Base-by-base conservation (phyloP, 768 basidiomycete genomes). In the Calocybe indica region DNA sequence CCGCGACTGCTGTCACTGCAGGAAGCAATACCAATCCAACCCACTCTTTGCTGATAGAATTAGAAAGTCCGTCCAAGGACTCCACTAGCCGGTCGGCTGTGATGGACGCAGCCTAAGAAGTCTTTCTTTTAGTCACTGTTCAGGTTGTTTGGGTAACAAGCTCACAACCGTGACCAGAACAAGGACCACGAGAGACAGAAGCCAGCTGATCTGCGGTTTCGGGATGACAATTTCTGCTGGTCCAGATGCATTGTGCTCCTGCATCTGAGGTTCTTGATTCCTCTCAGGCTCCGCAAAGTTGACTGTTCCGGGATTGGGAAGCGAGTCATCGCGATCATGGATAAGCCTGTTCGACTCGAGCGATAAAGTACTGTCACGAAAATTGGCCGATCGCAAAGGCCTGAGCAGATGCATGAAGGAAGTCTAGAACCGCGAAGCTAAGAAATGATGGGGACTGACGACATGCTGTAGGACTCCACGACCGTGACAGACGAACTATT, bases 11-110 rank as follows among this genome's bases (percentile, higher is more conserved):
- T 32, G 81, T 85, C 36, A 94, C 85, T 12, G 85, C 83, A 3
- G 94, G 94, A 7, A 97, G 75, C 10, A 98, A 61, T 55, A 98
- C 91, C 33, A 97, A 68, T 11, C 84, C 92, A 48, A 94, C 75
- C 83, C 91, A 98, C 62, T 92, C 87, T 53, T 88, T 88, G 58
- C 80, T 85, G 52, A 98, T 79, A 3, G 71, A 72, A 13, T 58
- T 66, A 1, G 85, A 84, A 45, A 95, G 71, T 35, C 80, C 83
- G 59, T 92, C 79, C 79, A 96, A 90, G 6, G 87, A 83, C 58
- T 80, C 82, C 6, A 97, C 92, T 11, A 97, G 71, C 65, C 72
- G 74, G 39, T 83, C 82, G 1, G 80, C 80, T 6, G 76, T 81
- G 2, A 80, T 62, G 2, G 76, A 75, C 5, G 83, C 76, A 13